These are phyloP conservation scores for Malus fusca DNA, from an alignment of 306 rosid genomes.

Conservation along the genomic window DNA sequence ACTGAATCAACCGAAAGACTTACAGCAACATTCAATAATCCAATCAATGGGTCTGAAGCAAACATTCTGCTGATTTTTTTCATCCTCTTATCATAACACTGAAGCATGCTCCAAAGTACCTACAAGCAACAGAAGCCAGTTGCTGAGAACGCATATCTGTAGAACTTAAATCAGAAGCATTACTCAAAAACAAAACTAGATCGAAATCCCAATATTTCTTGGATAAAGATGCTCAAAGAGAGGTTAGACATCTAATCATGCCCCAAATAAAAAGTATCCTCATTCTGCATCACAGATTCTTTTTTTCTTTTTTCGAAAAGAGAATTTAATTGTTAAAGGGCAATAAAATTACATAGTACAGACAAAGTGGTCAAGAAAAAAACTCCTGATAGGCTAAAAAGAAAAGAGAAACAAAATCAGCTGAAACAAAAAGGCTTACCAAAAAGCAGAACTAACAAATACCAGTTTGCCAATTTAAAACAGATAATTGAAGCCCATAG, in stretches of 20 bases:
- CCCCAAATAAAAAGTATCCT: no score
- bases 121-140: conserved; percentile 25
- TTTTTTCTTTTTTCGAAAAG: no score
- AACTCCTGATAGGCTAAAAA: no score
- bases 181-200: neutral
- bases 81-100: conserved; percentile 22
- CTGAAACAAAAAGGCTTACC: no score
- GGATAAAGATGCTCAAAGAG: neutral
- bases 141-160: conserved; percentile 8
- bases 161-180: neutral
- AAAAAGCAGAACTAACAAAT: no score
- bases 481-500: no score
- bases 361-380: no score
- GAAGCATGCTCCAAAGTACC: conserved; percentile 70
- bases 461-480: no score
- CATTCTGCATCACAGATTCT: neutral
- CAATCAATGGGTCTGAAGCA: conserved; percentile 55
- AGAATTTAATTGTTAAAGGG: no score
- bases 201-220: neutral
- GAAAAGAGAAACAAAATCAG: no score
- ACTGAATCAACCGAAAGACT: conserved; percentile 18
- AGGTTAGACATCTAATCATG: neutral
- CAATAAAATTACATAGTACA: no score
- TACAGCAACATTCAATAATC: conserved; percentile 79
- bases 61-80: conserved; percentile 24